Evolutionary conservation across 495 filamentous ascomycete genomes (phyloP), one percentile per base, ranked within the genome.

Genomic region (Tuber microsphaerosporum): DNA sequence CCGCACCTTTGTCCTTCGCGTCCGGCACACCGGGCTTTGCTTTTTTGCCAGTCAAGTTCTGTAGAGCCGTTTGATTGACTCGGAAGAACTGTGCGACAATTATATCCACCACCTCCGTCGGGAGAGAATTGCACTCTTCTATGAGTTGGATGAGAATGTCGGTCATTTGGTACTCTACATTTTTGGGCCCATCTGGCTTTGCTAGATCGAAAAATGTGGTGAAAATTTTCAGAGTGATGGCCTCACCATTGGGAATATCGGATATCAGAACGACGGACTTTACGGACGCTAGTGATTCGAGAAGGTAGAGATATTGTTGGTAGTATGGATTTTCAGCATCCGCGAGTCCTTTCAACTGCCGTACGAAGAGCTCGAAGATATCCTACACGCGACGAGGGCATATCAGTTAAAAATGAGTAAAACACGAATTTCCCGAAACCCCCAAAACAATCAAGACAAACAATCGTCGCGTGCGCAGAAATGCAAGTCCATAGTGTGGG

Each of bases 61-160:
- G 84, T 37, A 89, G 72, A 26, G 86, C 85, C 37, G 87, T 86
- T 17, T 91, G 90, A 74, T 93, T 93, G 3, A 93, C 93, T 76
- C 95, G 89, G 69, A 98, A 86, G 81, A 99, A 99, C 83, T 99
- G 95, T 6, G 93, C 93, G 76, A 98, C 90, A 75, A 99, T 93
- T 19, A 94, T 90, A 81, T 99, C 94, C n/a, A 97, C 88, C 1
- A 95, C 92, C 75, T 93, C 90, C 0, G 89, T 84, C 0, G 96
- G 92, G 3, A 99, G 86, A n/a, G 88, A 89, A 20, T 88, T 85
- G 51, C 91, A 90, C 83, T 99, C 95, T 78, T 98, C 96, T 37
- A 98, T 90, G 65, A 99, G 86, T 5, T 90, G 92, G 5, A 91
- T 89, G 26, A 99, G 87, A 39, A 98, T 87, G 68, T 90, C 88